Conservation (phyloP, 495 filamentous ascomycete genomes). For the Penicillium longicatenatum region DNA sequence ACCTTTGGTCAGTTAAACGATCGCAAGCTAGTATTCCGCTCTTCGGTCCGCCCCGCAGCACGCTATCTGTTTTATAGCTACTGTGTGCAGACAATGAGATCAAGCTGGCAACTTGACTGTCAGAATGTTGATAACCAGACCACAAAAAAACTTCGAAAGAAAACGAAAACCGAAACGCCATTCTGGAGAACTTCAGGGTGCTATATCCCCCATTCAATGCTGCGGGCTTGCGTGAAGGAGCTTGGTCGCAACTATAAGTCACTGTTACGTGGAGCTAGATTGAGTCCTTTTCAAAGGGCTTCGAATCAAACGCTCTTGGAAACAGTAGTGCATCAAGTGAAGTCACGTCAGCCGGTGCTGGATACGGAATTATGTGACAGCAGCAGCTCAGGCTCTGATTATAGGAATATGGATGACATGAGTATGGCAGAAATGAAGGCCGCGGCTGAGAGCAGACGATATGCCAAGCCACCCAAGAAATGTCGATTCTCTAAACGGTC, state of each 20-base stretch:
- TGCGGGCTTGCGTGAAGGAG: background rate
- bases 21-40: background rate
- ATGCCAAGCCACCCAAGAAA: no score
- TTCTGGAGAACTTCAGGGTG: background rate
- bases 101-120: background rate
- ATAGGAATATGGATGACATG: background rate
- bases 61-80: background rate
- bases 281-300: background rate
- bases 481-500: no score
- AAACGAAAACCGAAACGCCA: background rate
- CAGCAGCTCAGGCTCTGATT: background rate
- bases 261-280: background rate
- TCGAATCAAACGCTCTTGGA: background rate
- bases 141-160: no score
- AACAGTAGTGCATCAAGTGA: background rate
- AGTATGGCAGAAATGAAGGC: no score
- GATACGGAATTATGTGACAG: background rate
- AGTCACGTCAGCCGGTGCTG: background rate
- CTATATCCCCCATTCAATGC: background rate
- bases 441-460: no score
- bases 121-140: no score
- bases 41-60: background rate
- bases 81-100: background rate
- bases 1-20: background rate
- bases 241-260: background rate